These are phyloP conservation scores for Nemania sp. DNA, from an alignment of 2,329 filamentous ascomycete genomes.

Conservation along the genomic window DNA sequence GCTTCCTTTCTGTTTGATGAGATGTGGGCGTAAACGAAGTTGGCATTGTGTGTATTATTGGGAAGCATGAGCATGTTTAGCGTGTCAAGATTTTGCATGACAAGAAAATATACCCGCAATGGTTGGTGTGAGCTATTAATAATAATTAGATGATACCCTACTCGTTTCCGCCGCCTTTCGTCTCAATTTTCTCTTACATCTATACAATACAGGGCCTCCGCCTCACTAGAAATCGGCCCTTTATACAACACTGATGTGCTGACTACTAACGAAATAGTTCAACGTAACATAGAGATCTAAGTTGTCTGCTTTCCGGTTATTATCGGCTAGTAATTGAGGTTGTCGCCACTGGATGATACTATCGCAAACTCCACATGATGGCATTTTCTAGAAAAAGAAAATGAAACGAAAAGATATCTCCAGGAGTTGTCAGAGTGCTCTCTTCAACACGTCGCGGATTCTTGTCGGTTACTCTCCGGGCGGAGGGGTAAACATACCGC, in stretches of 20 bases:
- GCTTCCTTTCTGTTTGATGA: neutral
- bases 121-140: slow-evolving; percentile 29
- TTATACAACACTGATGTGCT: neutral
- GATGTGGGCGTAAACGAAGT: neutral
- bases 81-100: slow-evolving; percentile 9
- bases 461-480: slow-evolving; percentile 32
- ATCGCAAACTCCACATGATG: neutral
- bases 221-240: neutral
- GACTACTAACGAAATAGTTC: neutral
- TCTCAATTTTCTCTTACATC: slow-evolving; percentile 41
- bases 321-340: neutral
- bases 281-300: neutral
- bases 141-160: slow-evolving; percentile 35
- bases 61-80: slow-evolving; percentile 5
- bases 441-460: slow-evolving; percentile 32
- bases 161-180: neutral
- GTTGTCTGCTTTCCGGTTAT: neutral
- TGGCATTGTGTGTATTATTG: neutral
- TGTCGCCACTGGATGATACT: neutral
- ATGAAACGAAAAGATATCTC: neutral
- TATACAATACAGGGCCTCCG: slow-evolving; percentile 25
- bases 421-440: slow-evolving; percentile 45
- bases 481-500: slow-evolving; percentile 38
- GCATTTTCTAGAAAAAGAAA: neutral
- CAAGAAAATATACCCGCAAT: slow-evolving; percentile 23